Percentiles rank a stretch among this genome's conserved stretches.
phyloP scores from a whole-genome alignment of 441 rosid species.

The Populus hybrid region DNA sequence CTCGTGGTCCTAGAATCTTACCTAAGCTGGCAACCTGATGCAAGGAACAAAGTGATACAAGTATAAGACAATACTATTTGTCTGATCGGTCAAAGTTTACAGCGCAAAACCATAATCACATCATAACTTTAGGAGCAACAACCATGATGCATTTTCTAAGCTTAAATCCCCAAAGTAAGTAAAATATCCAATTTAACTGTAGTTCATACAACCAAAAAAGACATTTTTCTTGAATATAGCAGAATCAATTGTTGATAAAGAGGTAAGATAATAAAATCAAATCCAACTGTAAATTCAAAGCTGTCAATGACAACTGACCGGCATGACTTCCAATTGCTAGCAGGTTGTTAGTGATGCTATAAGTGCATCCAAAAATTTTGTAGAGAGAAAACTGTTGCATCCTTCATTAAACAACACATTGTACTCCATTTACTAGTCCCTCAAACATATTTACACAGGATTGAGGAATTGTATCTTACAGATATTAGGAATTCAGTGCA shows the following conservation, averaged over 20 bases:
- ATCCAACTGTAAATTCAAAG: not conserved
- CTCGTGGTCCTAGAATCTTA: conserved; percentile 98
- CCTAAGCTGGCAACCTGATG: conserved; percentile 93
- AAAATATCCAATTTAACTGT: not conserved
- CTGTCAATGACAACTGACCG: not conserved
- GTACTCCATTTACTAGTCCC: not conserved
- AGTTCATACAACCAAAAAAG: not conserved
- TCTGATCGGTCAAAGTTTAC: not conserved
- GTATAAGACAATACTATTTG: not conserved
- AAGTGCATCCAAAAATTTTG: not conserved
- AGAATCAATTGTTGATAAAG: not conserved
- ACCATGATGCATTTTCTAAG: not conserved
- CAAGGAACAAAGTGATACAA: conserved; percentile 15
- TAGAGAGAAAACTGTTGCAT: not conserved
- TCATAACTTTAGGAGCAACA: not conserved
- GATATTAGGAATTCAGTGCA: not conserved
- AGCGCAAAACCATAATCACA: not conserved
- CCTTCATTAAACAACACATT: not conserved
- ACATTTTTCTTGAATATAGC: not conserved
- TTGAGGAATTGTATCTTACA: not conserved
- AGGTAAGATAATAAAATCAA: not conserved
- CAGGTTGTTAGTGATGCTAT: not conserved
- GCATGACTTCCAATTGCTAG: not conserved
- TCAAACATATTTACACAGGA: not conserved
- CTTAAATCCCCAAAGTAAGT: not conserved